Base-by-base conservation (phyloP, 306 rosid species). In the Nissolia schottii region DNA sequence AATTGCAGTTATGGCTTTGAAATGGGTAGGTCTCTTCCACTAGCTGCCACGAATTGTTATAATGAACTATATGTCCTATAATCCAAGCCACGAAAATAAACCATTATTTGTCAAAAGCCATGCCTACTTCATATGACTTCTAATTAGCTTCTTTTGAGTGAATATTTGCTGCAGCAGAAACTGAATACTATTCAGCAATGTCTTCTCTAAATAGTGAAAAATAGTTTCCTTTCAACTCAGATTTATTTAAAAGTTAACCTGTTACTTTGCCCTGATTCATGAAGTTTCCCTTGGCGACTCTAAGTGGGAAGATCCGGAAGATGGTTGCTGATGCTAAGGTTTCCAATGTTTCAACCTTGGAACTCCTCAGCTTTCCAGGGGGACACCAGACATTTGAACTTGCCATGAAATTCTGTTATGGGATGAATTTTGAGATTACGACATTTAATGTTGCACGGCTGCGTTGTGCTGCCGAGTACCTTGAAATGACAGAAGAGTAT, bases 391-490 rank as follows among this genome's bases (percentile, higher is more conserved):
- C 91, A 70, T 92, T 92, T 75, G 95, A 92, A 76, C 89, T 92
- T 5, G 91, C 96, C 72, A 87, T 88, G 88, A 92, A 90, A 72
- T 92, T 88, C 76, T 92, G 96, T 64, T 90, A 92, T 41, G 96
- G 93, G 6, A 88, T 92, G 86, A 87, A 88, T 67, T 92, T 92
- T 29, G 96, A 92, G 88, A 87, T 92, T 58, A 90, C 91, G 6
- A 74, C 85, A 11, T 72, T 74, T 14, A 90, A 90, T 24, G 96
- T 90, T n/a, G 91, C 91, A 0, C 74, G 76, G 5, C 85, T 92
- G 16, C 93, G 86, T 7, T 92, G 96, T 25, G 89, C 89, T 15
- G 96, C 96, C 9, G 87, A 90, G 49, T 90, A 80, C 84, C 75
- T 92, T 6, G 96, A 92, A 70, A 92, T 92, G 98, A 78, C 87